These are phyloP conservation scores for Scutellaria galericulata DNA, from an alignment of 257 asterid genomes.

Conservation along the genomic window DNA sequence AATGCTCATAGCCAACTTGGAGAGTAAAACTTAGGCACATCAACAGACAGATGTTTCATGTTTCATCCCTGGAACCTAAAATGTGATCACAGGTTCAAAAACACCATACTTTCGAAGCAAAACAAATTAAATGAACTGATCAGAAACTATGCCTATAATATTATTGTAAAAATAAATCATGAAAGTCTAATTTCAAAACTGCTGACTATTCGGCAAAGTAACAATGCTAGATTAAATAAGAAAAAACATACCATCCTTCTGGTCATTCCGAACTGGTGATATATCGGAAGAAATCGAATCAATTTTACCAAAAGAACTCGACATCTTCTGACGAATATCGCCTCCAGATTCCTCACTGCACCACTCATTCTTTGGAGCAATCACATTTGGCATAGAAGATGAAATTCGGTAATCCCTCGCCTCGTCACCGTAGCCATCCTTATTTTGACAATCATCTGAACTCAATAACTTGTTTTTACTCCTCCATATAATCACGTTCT, in stretches of 20 bases:
- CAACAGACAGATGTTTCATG: background rate
- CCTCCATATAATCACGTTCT: constrained; percentile 40
- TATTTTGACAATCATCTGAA: constrained; percentile 42
- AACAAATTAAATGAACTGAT: constrained; percentile 17
- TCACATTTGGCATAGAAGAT: constrained; percentile 58
- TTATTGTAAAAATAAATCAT: background rate
- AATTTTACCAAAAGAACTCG: constrained; percentile 41
- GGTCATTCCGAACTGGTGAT: constrained; percentile 54
- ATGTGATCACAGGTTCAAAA: constrained; percentile 16
- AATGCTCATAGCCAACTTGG: constrained; percentile 26
- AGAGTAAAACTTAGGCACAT: constrained; percentile 14
- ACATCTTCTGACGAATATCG: constrained; percentile 16
- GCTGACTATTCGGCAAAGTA: background rate
- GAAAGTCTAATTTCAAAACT: constrained; percentile 12
- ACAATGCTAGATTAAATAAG: background rate
- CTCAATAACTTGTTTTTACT: constrained; percentile 34
- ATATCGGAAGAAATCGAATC: constrained; percentile 54
- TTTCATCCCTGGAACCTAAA: constrained; percentile 13
- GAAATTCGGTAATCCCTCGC: constrained; percentile 49
- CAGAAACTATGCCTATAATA: background rate
- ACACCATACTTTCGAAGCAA: constrained; percentile 12
- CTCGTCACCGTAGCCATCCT: constrained; percentile 39
- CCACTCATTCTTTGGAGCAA: constrained; percentile 43
- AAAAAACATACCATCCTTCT: constrained; percentile 52
- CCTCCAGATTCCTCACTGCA: constrained; percentile 39